phyloP scores from a whole-genome alignment of 257 asterid genomes.

The Jacaranda mimosifolia region DNA sequence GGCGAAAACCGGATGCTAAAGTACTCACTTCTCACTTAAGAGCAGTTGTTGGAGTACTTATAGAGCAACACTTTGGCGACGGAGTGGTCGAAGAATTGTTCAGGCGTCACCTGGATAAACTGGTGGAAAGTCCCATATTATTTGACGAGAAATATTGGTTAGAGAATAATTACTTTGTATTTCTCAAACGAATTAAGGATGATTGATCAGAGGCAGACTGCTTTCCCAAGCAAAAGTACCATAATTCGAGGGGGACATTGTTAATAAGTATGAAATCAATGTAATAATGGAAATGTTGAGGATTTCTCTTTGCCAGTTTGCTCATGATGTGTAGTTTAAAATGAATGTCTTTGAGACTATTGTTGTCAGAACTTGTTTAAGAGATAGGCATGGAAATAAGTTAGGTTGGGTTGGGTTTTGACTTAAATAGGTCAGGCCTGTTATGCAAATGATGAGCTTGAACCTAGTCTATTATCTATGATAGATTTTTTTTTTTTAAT shows the following conservation, averaged over 20 bases:
- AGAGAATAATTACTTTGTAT: conserved; percentile 56
- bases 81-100: conserved; percentile 60
- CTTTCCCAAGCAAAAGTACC: neutral
- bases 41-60: conserved; percentile 56
- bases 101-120: conserved; percentile 43
- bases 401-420: too few relatives aligned
- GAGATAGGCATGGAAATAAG: too few relatives aligned
- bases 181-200: conserved; percentile 51
- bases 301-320: too few relatives aligned
- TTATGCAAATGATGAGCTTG: too few relatives aligned
- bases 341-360: too few relatives aligned
- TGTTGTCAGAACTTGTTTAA: too few relatives aligned
- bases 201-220: neutral
- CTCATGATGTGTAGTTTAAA: too few relatives aligned
- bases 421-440: too few relatives aligned
- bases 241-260: neutral
- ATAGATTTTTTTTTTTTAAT: too few relatives aligned
- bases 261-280: too few relatives aligned
- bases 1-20: conserved; percentile 34
- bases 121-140: conserved; percentile 40
- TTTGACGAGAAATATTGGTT: conserved; percentile 41
- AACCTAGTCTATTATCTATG: too few relatives aligned
- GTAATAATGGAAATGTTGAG: too few relatives aligned
- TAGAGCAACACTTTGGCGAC: conserved; percentile 57
- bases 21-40: conserved; percentile 39